Percentiles rank a stretch among this genome's conserved stretches.
These are phyloP conservation scores for Porogramme epimiltina DNA, from an alignment of 1,284 basidiomycete genomes.

Conservation along the genomic window DNA sequence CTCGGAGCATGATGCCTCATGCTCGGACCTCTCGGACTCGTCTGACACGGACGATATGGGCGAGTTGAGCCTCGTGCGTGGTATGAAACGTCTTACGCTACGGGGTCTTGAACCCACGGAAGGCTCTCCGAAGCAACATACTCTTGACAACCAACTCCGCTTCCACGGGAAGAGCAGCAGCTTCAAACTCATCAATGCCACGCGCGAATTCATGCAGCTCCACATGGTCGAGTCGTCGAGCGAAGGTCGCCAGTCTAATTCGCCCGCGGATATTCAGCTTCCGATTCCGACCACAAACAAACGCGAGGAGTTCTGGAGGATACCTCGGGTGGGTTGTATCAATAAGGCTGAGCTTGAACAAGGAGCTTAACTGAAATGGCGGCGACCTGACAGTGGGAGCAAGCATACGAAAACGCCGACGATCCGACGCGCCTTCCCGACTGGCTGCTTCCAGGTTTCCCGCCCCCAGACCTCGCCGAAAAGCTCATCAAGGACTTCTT, in stretches of 20 bases:
- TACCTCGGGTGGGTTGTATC: slow-evolving; percentile 20
- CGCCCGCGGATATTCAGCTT: slow-evolving; percentile 7
- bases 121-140: slow-evolving; percentile 18
- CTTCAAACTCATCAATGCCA: slow-evolving; percentile 53
- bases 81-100: slow-evolving; percentile 42
- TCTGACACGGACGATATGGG: slow-evolving; percentile 40
- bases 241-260: slow-evolving; percentile 15
- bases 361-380: too few relatives aligned
- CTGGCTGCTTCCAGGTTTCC: slow-evolving; percentile 51
- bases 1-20: slow-evolving; percentile 19
- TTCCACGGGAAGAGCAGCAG: slow-evolving; percentile 67
- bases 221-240: slow-evolving; percentile 39
- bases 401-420: slow-evolving; percentile 51
- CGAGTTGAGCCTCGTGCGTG: slow-evolving; percentile 28
- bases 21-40: slow-evolving; percentile 28
- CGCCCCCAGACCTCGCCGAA: slow-evolving; percentile 50
- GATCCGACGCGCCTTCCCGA: slow-evolving; percentile 35
- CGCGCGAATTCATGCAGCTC: slow-evolving; percentile 53
- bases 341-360: too few relatives aligned
- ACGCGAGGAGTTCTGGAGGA: slow-evolving; percentile 23
- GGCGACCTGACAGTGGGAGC: slow-evolving; percentile 56
- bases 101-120: slow-evolving; percentile 38
- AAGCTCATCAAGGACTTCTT: slow-evolving; percentile 54
- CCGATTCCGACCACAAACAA: slow-evolving; percentile 7
- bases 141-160: slow-evolving; percentile 41